Base-by-base conservation (phyloP, 2,329 filamentous ascomycete species). In the Claviceps sp. region DNA sequence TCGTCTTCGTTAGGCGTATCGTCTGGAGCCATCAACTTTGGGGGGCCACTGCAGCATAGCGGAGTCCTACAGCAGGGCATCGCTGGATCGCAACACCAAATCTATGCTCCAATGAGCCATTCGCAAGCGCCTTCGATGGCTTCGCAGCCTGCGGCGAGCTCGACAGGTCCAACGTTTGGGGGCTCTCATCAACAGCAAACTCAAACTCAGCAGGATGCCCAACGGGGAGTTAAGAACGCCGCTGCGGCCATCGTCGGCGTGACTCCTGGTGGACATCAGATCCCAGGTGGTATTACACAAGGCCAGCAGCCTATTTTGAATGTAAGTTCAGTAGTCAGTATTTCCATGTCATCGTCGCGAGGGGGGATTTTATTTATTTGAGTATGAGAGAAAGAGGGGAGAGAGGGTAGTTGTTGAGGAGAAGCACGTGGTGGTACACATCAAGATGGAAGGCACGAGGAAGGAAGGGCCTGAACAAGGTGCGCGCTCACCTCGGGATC, bases 141-240 rank as follows among this genome's bases (percentile, higher is more conserved):
- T 55, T 71, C 79, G 13, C 73, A 84, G 51, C 76, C 77, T 24
- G 75, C 77, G 22, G 75, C 82, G 36, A 79, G 72, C 55, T 78
- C 78, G 14, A 76, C 81, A 48, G 78, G 73, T 4, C 77, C 78
- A 50, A 74, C 86, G 40, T 94, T 90, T 60, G 84, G 83, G 24
- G 81, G 83, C 2, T 81, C 86, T 47, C 78, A 73, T 54, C 54
- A 55, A 43, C 57, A 53, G 47, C 72, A 72, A 55, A 54, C 56
- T 20, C 56, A 59, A 55, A 54, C 57, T 20, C 56, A 59, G 34
- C 87, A 88, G 63, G 81, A 83, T 47, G 71, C 75, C 50, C 73
- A 76, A n/a, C 79, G 79, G 56, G 69, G 75, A 66, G 54, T 72
- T 5, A 67, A 65, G 52, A 63, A 62, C 46, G 58, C 59, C n/a